Base-by-base conservation (phyloP, 139 green algal genomes). In the Coccomyxa sp. region DNA sequence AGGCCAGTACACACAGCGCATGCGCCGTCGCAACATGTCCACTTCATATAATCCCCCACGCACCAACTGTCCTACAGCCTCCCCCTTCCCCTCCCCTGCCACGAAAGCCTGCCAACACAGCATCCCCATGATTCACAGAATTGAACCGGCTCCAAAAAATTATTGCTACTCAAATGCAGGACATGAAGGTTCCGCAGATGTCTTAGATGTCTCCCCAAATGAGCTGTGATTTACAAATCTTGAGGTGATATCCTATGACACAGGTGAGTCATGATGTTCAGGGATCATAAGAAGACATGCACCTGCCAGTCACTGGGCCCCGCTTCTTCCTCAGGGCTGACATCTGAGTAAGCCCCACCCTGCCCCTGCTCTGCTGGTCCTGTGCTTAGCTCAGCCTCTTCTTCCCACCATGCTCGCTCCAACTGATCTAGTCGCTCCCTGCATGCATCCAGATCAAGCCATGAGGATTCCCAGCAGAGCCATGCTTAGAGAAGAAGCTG, bases 361-460 rank as follows among this genome's bases (percentile, higher is more conserved):
- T 16, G 21, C 18, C 51, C 77, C 77, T 81, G 45, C 4, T 32
- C 67, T 51, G 68, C 63, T 67, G 67, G 80, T 51, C 63, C 67
- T 31, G 60, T 58, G 59, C 77, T 68, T 21, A 89, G 76, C 75
- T 86, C 81, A 11, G 85, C 89, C 28, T 91, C 76, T 81, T 93
- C 90, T 67, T 92, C 82, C 90, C 90, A 93, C 90, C 90, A 93
- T 13, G 38, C 79, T 13, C 78, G 38, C 18, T 93, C 87, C n/a
- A 92, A 74, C 30, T 89, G 83, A 13, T 91, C 89, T 23, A 83
- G n/a, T 3, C 75, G 71, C 17, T 31, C 3, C 66, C 88, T 90
- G 68, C 71, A 67, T 25, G 45, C 28, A 25, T 38, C 28, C 15
- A 79, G 27, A 1, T n/a, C n/a, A n/a, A 71, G 18, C 63, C 11